Percentiles rank a stretch among this genome's conserved stretches.
These are phyloP conservation scores for Pichia sp. DNA, from an alignment of 1,139 yeast species.

Conservation along the genomic window DNA sequence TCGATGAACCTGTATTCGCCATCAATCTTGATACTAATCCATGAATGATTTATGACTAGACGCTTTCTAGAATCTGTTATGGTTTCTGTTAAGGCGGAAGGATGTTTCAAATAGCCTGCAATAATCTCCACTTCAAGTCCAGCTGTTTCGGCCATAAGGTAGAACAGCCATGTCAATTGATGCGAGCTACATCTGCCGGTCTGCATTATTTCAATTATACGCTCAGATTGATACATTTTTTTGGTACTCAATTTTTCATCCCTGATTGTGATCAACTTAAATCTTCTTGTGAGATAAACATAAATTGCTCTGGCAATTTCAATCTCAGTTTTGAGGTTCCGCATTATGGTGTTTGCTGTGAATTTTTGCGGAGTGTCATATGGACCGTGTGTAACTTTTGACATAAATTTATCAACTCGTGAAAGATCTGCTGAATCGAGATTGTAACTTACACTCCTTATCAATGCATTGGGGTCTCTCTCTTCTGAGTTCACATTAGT, in stretches of 20 bases:
- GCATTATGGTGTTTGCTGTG: slow-evolving; percentile 37
- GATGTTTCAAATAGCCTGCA: slow-evolving; percentile 77
- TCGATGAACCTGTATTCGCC: slow-evolving; percentile 79
- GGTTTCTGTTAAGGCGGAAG: slow-evolving; percentile 38
- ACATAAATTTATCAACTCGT: slow-evolving; percentile 23
- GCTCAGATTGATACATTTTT: slow-evolving; percentile 19
- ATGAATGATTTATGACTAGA: slow-evolving; percentile 71
- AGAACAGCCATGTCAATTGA: slow-evolving; percentile 72
- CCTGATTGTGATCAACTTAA: slow-evolving; percentile 17
- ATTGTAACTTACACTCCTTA: slow-evolving; percentile 3
- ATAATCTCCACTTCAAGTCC: slow-evolving; percentile 71
- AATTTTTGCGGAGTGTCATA: slow-evolving; percentile 37
- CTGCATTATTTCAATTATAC: slow-evolving; percentile 25
- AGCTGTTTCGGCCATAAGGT: slow-evolving; percentile 62
- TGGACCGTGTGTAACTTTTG: slow-evolving; percentile 20
- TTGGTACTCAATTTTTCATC: slow-evolving; percentile 24
- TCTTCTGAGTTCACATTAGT: slow-evolving; percentile 44
- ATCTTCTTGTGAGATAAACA: slow-evolving; percentile 50
- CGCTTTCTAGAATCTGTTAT: slow-evolving; percentile 25
- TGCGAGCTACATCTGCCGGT: slow-evolving; percentile 53
- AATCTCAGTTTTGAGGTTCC: slow-evolving; percentile 36
- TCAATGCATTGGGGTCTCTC: slow-evolving; percentile 13
- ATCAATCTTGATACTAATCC: slow-evolving; percentile 75
- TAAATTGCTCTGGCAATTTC: slow-evolving; percentile 59
- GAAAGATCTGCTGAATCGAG: slow-evolving; percentile 21